Evolutionary conservation across 2,329 filamentous ascomycete species (phyloP).

Genomic region (Stachybotrys elegans): DNA sequence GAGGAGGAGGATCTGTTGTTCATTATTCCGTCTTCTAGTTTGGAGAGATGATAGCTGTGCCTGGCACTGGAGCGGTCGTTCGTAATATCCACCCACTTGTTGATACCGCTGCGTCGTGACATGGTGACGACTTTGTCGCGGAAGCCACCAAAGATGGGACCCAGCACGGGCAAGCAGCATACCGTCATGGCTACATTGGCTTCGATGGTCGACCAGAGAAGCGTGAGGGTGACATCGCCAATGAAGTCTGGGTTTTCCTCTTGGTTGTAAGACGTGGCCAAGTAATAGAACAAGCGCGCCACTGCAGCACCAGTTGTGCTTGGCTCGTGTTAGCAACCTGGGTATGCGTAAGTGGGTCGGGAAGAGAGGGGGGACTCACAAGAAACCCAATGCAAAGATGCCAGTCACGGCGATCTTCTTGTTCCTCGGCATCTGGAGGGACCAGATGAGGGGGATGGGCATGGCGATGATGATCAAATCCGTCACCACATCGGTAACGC

Average conservation of each 20-base stretch:
- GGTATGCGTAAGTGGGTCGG: too few species aligned
- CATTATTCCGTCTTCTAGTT: too few species aligned
- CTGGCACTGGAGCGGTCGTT: neutral
- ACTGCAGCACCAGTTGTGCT: constrained; percentile 1
- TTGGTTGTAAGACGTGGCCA: constrained; percentile 1
- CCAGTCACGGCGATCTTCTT: neutral
- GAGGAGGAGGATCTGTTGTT: neutral
- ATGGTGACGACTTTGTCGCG: neutral
- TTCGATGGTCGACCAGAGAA: constrained; percentile 1
- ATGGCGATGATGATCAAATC: constrained; percentile 2
- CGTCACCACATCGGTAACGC: neutral
- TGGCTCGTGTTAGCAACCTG: neutral
- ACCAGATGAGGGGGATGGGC: constrained; percentile 2
- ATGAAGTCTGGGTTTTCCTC: constrained; percentile 1
- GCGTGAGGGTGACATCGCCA: neutral
- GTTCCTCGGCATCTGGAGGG: neutral
- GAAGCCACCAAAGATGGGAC: neutral
- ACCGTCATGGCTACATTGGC: constrained; percentile 1
- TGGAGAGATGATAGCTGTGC: neutral
- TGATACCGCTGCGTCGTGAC: neutral
- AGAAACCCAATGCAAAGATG: neutral
- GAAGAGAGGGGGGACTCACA: neutral
- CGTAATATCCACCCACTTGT: neutral
- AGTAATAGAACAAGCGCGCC: neutral
- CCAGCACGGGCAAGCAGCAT: neutral